phyloP scores from a whole-genome alignment of 2,329 filamentous ascomycete genomes.

The Calonectria hawksworthii region DNA sequence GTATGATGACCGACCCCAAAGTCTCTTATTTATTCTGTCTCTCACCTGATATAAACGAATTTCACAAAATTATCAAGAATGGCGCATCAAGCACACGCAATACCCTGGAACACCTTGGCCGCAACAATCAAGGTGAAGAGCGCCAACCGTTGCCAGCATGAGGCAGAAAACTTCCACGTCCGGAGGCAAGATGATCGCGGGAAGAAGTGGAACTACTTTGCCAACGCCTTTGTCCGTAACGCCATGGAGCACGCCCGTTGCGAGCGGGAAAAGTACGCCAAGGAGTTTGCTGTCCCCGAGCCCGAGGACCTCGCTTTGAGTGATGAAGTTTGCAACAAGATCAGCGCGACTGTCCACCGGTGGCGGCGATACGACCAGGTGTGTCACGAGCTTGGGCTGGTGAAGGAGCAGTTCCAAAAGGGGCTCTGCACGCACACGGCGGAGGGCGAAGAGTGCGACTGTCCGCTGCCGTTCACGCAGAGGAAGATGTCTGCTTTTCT shows the following conservation, averaged over 20 bases:
- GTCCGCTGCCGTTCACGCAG: conserved; percentile 1
- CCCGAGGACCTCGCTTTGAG: not conserved
- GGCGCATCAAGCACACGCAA: conserved; percentile 24
- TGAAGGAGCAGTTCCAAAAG: not conserved
- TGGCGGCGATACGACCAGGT: not conserved
- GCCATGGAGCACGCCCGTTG: conserved; percentile 6
- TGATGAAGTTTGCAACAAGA: not conserved
- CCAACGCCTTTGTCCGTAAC: conserved; percentile 15
- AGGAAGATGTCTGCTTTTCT: not conserved
- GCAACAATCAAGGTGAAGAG: conserved; percentile 23
- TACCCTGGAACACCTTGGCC: conserved; percentile 30
- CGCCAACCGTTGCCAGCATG: conserved; percentile 24
- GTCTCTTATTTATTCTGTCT: not conserved
- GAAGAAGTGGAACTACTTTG: conserved; percentile 16
- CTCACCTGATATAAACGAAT: not conserved
- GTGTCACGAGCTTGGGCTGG: not conserved
- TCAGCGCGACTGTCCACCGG: conserved; percentile 6
- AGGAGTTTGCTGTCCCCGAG: not conserved
- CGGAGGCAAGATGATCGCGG: not conserved
- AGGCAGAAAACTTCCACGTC: conserved; percentile 26
- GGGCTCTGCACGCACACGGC: not conserved
- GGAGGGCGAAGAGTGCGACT: not conserved
- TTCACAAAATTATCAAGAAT: no score
- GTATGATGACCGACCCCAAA: not conserved
- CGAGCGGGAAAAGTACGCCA: not conserved